phyloP scores from a whole-genome alignment of 306 rosid genomes.

The Castanospermum australe region DNA sequence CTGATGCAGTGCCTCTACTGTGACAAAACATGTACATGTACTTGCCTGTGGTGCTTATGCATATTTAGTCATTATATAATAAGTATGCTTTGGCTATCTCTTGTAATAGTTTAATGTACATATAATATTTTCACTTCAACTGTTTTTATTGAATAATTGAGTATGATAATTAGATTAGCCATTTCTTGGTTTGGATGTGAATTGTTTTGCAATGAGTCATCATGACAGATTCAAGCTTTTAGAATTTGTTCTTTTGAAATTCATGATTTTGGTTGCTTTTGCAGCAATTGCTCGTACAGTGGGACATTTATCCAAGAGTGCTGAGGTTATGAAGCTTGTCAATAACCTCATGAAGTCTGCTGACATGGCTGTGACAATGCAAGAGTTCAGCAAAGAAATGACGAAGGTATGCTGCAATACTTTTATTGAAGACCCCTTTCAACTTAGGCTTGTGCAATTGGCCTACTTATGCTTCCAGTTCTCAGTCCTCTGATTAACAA shows the following conservation, averaged over 20 bases:
- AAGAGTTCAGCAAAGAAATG: slow-evolving; percentile 98
- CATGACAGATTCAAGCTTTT: background rate
- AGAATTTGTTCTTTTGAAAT: background rate
- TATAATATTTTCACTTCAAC: background rate
- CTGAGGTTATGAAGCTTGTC: slow-evolving; percentile 96
- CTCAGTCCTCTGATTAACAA: background rate
- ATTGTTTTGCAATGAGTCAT: background rate
- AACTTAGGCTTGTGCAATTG: too few relatives aligned
- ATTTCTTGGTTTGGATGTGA: background rate
- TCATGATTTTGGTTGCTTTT: background rate
- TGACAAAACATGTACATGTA: background rate
- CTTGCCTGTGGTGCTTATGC: background rate
- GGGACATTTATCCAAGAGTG: slow-evolving; percentile 97
- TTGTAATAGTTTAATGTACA: background rate
- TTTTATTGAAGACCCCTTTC: background rate
- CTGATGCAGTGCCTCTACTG: background rate
- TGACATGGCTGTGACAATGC: slow-evolving; percentile 93
- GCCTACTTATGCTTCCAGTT: too few relatives aligned
- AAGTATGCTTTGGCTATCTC: background rate
- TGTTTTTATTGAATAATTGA: background rate
- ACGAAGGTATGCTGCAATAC: slow-evolving; percentile 66
- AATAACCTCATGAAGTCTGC: slow-evolving; percentile 98
- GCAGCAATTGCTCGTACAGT: slow-evolving; percentile 65
- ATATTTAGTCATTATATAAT: background rate
- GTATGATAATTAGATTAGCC: background rate